Evolutionary conservation across 2,329 filamentous ascomycete genomes (phyloP).

Genomic region (Fusarium sp.): DNA sequence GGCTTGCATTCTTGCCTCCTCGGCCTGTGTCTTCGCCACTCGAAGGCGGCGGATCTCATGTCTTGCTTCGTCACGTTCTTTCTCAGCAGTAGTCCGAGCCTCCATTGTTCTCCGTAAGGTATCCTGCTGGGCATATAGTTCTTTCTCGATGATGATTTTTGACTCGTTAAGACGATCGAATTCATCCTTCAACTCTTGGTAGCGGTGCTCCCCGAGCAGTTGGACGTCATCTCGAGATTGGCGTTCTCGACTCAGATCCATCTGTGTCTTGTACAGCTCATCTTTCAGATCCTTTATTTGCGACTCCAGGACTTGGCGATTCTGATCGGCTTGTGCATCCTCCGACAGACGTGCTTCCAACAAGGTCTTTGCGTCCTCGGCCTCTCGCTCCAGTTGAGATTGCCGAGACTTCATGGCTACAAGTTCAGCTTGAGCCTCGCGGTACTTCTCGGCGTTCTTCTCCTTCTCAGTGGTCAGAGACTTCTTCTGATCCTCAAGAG

Average conservation of each 20-base stretch:
- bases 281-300: constrained; percentile 89
- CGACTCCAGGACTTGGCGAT: constrained; percentile 81
- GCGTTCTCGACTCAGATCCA: constrained; percentile 87
- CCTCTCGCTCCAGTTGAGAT: constrained; percentile 85
- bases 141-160: constrained; percentile 97
- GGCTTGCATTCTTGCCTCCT: constrained; percentile 85
- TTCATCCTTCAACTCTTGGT: constrained; percentile 81
- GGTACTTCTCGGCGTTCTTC: constrained; percentile 77
- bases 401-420: constrained; percentile 88
- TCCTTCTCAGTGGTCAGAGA: constrained; percentile 79
- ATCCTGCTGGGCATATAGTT: constrained; percentile 95
- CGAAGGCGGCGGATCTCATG: constrained; percentile 84
- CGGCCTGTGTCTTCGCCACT: constrained; percentile 83
- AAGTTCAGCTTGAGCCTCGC: constrained; percentile 87
- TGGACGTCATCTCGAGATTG: constrained; percentile 95
- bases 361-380: constrained; percentile 84
- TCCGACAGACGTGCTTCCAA: constrained; percentile 90
- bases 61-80: constrained; percentile 89
- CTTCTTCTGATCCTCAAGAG: constrained; percentile 81
- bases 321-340: constrained; percentile 84
- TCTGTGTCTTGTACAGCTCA: constrained; percentile 84
- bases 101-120: constrained; percentile 86
- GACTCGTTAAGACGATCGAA: constrained; percentile 88
- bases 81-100: constrained; percentile 80
- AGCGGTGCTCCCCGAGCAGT: constrained; percentile 89